phyloP scores from a whole-genome alignment of 116 monocot genomes.

The Iris pallida region DNA sequence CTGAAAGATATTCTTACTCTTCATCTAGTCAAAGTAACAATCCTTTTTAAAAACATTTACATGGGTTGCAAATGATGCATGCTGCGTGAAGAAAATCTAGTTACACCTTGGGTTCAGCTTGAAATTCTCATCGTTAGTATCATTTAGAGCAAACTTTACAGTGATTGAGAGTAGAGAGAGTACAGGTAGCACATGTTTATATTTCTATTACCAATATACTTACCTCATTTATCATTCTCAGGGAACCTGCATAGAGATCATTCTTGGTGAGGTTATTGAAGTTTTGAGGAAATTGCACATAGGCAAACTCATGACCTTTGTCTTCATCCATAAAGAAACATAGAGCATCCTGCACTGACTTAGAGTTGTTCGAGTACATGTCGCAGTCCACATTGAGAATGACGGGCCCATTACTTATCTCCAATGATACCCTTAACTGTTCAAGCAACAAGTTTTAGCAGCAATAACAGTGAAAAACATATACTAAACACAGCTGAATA shows the following conservation, averaged over 20 bases:
- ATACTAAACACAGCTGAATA: too few species aligned
- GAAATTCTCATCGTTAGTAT: not conserved
- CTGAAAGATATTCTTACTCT: too few species aligned
- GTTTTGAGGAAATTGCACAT: conserved; percentile 54
- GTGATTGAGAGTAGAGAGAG: too few species aligned
- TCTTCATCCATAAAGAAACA: conserved; percentile 70
- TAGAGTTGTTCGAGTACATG: conserved; percentile 60
- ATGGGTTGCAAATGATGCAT: too few species aligned
- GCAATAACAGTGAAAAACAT: too few species aligned
- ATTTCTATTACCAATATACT: not conserved
- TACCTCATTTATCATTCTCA: conserved; percentile 21
- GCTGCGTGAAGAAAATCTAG: too few species aligned
- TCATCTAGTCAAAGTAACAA: too few species aligned
- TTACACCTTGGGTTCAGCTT: too few species aligned
- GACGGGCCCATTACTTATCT: conserved; percentile 55
- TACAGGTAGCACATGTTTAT: too few species aligned
- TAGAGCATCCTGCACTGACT: conserved; percentile 42
- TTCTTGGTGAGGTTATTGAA: conserved; percentile 40
- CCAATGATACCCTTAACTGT: conserved; percentile 56
- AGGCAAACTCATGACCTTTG: conserved; percentile 37
- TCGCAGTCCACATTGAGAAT: conserved; percentile 68
- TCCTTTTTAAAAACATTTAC: too few species aligned
- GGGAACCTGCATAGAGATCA: conserved; percentile 40
- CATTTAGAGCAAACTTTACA: too few species aligned
- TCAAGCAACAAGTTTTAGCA: not conserved